Evolutionary conservation across 108 stramenopile genomes (phyloP), one percentile per base, ranked within the genome.

Genomic region (Skeletonema grethae): DNA sequence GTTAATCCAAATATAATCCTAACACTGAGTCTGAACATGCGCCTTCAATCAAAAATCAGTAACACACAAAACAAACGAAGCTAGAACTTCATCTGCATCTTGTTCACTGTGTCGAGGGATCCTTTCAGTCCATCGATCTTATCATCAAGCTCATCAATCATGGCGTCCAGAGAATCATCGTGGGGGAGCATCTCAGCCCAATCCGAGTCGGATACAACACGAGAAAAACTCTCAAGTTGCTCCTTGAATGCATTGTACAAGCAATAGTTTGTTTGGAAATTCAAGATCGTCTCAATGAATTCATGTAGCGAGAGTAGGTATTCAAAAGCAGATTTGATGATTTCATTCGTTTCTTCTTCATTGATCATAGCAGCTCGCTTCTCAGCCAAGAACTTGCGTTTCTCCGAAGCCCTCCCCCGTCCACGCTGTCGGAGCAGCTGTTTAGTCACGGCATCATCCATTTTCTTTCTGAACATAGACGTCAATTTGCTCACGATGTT

Each of bases 291-390:
- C 63, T 86, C 65, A 55, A 82, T 87, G 32, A 75, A 76, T 68
- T 85, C 84, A 15, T 75, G 65, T 63, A 90, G 56, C 9, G 85
- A 86, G 9, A 87, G 48, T 31, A 87, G 80, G 67, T 90, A 90
- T 61, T 83, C 66, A 45, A 86, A 87, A 25, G 85, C 74, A 5
- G 76, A 82, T 7, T 56, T 50, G 46, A 90, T 61, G 41, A 90
- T 86, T 64, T 76, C 58, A 18, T 87, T 78, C 15, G 74, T 85
- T 56, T 90, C 89, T 18, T 86, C 84, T 1, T 82, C 68, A 43
- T 78, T 86, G 22, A 90, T 87, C 89, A 90, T 90, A 0, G 85
- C 59, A 5, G 86, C 70, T 10, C 89, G 77, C 34, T 86, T 63
- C 34, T 87, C 87, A 0, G 78, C 84, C 8, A 90, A 80, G 59